Evolutionary conservation across 148 eudicot genomes (phyloP).

Genomic region (Rhododendron simsii): DNA sequence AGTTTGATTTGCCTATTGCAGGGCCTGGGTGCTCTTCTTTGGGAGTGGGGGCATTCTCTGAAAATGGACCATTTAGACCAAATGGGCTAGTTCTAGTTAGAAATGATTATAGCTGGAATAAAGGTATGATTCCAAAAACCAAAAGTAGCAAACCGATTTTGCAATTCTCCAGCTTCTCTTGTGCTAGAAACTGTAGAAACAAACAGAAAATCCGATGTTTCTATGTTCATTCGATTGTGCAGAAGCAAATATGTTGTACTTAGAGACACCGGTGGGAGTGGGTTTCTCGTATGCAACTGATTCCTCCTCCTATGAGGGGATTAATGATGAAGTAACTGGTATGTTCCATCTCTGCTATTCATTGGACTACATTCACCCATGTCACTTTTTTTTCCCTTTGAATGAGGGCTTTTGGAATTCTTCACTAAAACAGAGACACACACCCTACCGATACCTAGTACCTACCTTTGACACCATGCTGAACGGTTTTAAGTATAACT

Average conservation of each 20-base stretch:
- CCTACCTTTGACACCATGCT: no score
- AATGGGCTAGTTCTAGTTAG: slow-evolving; percentile 60
- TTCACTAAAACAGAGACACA: neutral
- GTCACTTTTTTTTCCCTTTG: neutral
- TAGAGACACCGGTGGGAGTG: slow-evolving; percentile 96
- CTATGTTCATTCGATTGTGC: slow-evolving; percentile 15
- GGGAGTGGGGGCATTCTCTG: slow-evolving; percentile 99
- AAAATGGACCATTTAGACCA: slow-evolving; percentile 97
- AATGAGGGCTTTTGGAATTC: neutral
- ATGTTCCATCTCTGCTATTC: slow-evolving; percentile 3
- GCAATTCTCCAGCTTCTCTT: slow-evolving; percentile 4
- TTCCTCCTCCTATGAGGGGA: slow-evolving; percentile 54
- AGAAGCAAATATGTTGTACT: slow-evolving; percentile 93
- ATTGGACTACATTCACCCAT: neutral
- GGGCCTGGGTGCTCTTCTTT: slow-evolving; percentile 99
- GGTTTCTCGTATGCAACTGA: slow-evolving; percentile 84
- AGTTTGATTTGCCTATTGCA: slow-evolving; percentile 25
- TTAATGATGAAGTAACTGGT: slow-evolving; percentile 86
- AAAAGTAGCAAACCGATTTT: neutral
- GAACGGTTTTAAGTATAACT: no score
- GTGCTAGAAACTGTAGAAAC: neutral
- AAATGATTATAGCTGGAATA: slow-evolving; percentile 93
- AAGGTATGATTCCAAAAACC: slow-evolving; percentile 38
- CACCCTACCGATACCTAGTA: neutral
- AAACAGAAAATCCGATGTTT: neutral